Conservation (phyloP, 306 rosid genomes). For the Prunus campanulata region DNA sequence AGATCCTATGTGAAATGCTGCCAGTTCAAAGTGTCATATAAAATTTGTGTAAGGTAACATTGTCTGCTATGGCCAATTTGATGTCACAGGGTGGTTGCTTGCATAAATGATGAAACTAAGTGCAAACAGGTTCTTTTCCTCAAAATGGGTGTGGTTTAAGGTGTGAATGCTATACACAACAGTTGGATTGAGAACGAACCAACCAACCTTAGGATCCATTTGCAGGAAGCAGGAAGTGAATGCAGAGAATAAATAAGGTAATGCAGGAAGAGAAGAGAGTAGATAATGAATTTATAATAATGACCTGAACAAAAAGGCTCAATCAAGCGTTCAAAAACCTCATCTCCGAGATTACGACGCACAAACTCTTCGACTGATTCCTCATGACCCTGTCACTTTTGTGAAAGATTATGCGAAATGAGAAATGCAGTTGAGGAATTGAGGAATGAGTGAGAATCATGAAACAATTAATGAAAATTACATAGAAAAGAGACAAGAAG, state of each 20-base stretch:
- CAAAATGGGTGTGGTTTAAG: neutral
- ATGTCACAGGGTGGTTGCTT: neutral
- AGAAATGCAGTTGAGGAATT: constrained; percentile 42
- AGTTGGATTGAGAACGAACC: neutral
- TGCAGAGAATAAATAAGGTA: neutral
- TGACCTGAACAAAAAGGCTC: constrained; percentile 97
- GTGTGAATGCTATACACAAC: neutral
- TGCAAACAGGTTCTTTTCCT: neutral
- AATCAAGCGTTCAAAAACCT: constrained; percentile 96
- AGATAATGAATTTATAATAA: neutral
- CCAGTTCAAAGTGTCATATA: neutral
- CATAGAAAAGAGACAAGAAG: constrained; percentile 19
- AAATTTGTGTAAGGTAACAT: neutral
- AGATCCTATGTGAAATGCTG: neutral
- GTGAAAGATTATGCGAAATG: constrained; percentile 59
- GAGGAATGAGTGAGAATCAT: neutral
- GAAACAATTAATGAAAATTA: constrained; percentile 3
- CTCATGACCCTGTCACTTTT: constrained; percentile 97
- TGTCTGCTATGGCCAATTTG: neutral
- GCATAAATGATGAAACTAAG: neutral
- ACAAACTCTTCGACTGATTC: constrained; percentile 96
- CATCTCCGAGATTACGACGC: constrained; percentile 93
- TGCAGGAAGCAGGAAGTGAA: neutral
- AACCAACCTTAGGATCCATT: neutral
- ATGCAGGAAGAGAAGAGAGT: neutral